phyloP scores from a whole-genome alignment of 1,284 basidiomycete species.

The Moesziomyces antarcticus region DNA sequence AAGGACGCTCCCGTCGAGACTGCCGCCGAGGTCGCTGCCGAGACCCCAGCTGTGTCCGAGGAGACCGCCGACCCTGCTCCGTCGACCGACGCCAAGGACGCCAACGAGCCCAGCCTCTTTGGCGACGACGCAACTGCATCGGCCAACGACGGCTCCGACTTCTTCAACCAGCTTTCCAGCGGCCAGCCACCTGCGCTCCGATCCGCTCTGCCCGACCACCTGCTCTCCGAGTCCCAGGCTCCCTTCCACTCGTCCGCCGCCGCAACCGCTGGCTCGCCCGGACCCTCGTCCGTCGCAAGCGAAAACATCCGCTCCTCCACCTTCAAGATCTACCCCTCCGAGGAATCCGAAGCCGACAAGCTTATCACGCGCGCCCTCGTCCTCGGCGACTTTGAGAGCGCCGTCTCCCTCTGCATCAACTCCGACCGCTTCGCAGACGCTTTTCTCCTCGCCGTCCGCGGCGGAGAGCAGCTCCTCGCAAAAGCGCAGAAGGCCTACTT shows the following conservation, averaged over 20 bases:
- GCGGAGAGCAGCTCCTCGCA: constrained; percentile 87
- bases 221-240: constrained; percentile 74
- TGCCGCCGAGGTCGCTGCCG: constrained; percentile 70
- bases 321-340: constrained; percentile 89
- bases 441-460: constrained; percentile 89
- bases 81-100: constrained; percentile 21
- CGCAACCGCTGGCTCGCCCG: constrained; percentile 69
- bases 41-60: constrained; percentile 8
- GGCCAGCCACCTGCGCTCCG: constrained; percentile 60
- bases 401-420: constrained; percentile 90
- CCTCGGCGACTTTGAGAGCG: constrained; percentile 91
- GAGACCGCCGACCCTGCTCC: constrained; percentile 4
- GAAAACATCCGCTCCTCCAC: constrained; percentile 75
- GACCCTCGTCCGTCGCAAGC: constrained; percentile 79
- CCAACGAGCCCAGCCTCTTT: constrained; percentile 79
- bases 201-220: constrained; percentile 73
- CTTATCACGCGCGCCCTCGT: constrained; percentile 93
- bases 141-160: constrained; percentile 79
- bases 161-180: constrained; percentile 80
- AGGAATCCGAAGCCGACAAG: constrained; percentile 87
- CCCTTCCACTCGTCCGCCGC: constrained; percentile 68
- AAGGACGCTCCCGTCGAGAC: constrained; percentile 69
- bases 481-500: constrained; percentile 95
- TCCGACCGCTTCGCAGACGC: constrained; percentile 93
- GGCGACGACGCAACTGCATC: constrained; percentile 76